phyloP scores from a whole-genome alignment of 176 grass and related monocot species.

The Musa acuminata region DNA sequence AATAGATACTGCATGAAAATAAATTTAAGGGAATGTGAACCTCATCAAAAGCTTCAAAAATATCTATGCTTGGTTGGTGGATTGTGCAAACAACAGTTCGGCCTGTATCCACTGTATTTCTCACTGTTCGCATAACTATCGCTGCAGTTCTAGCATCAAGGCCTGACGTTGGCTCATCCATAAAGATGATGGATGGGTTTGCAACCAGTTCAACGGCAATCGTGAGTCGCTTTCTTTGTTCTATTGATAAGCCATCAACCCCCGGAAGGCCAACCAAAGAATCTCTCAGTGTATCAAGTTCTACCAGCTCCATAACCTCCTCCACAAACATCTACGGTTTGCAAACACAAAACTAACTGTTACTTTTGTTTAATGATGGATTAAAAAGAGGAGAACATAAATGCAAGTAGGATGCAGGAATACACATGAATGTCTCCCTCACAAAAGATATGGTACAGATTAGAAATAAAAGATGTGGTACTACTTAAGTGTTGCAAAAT shows the following conservation, averaged over 20 bases:
- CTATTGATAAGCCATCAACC: slow-evolving; percentile 66
- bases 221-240: slow-evolving; percentile 82
- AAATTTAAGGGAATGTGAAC: slow-evolving; percentile 15
- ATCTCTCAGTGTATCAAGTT: slow-evolving; percentile 60
- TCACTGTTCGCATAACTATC: slow-evolving; percentile 86
- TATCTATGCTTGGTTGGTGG: slow-evolving; percentile 94
- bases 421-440: background rate
- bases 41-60: slow-evolving; percentile 97
- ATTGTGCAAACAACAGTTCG: slow-evolving; percentile 95
- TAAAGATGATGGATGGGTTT: slow-evolving; percentile 92
- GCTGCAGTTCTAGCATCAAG: slow-evolving; percentile 89
- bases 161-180: slow-evolving; percentile 96
- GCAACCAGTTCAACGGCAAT: slow-evolving; percentile 81
- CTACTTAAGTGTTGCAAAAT: no score
- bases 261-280: slow-evolving; percentile 80
- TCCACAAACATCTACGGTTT: slow-evolving; percentile 67
- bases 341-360: slow-evolving; percentile 1
- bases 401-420: background rate
- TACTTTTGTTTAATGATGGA: background rate
- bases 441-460: no score
- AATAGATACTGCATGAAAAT: background rate
- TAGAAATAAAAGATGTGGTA: no score
- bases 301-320: slow-evolving; percentile 85
- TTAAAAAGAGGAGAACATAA: background rate
- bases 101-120: slow-evolving; percentile 94